Base-by-base conservation (phyloP, 208 protist genomes). In the Trypanosoma boissoni region DNA sequence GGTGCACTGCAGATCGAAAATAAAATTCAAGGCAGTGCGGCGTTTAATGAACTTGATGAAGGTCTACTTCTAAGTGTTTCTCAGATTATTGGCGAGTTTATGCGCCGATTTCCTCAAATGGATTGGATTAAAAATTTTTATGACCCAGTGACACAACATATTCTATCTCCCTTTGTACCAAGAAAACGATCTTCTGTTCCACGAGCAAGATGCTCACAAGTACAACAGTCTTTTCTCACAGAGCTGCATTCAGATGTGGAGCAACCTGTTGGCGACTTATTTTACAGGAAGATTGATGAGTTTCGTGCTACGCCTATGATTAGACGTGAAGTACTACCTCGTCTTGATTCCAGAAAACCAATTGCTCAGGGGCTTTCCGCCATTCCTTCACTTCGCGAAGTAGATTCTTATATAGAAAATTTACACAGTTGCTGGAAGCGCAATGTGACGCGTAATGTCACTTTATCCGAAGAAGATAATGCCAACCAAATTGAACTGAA, bases 61-160 rank as follows among this genome's bases (percentile, higher is more conserved):
- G 71, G 57, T 32, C 51, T 82, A 45, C 51, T 88, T 41, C 76
- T 88, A 24, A 74, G 76, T 45, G 74, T 81, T 12, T 46, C 85
- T 8, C 58, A 74, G 36, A 62, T 92, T 24, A 85, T 89, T 52
- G 81, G 83, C 10, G 80, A 88, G 49, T 48, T 95, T 5, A 83
- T 95, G 80, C 74, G 78, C 0, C 68, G 81, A 21, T 74, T 91
- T 53, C 76, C 78, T 10, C 74, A 83, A 56, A 64, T 95, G 53
- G 80, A 90, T 52, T 92, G 82, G 72, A 43, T 88, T 4, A 70
- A 81, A 20, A 70, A 70, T 21, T 92, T 91, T 71, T 91, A 88
- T 64, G 83, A 95, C 55, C 88, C 88, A 1, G 73, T 80, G 4
- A 90, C 88, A 2, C 88, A 92, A 62, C 88, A 92, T 58, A 90